These are phyloP conservation scores for Phaseolus coccineus DNA, from an alignment of 331 rosid genomes.

Conservation along the genomic window DNA sequence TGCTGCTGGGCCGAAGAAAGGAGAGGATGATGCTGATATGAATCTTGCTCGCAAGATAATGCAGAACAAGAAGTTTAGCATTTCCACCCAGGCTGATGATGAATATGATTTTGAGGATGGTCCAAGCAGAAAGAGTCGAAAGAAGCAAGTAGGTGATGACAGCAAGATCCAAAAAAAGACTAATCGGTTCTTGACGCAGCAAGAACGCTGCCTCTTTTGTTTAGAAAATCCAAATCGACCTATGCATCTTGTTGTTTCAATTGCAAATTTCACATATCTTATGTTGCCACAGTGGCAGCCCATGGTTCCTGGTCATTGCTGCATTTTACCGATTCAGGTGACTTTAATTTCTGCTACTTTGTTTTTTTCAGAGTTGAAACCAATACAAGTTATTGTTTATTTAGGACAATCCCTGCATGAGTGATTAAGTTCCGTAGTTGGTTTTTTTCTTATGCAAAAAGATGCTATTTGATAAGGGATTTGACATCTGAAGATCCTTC, in stretches of 20 bases:
- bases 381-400: constrained; percentile 21
- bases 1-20: constrained; percentile 58
- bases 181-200: constrained; percentile 65
- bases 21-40: constrained; percentile 82
- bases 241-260: constrained; percentile 82
- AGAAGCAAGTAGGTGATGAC: constrained; percentile 67
- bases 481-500: constrained; percentile 1
- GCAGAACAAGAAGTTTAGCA: constrained; percentile 76
- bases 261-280: constrained; percentile 79
- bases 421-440: not conserved
- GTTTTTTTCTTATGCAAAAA: not conserved
- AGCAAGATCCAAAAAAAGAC: constrained; percentile 56
- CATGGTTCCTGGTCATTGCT: constrained; percentile 89
- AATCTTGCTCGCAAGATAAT: constrained; percentile 79
- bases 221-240: constrained; percentile 82
- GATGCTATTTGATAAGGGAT: not conserved
- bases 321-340: constrained; percentile 89
- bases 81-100: constrained; percentile 77
- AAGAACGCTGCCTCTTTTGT: constrained; percentile 84
- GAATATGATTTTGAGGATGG: constrained; percentile 83
- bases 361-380: constrained; percentile 25
- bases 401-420: constrained; percentile 19
- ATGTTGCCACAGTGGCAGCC: constrained; percentile 93
- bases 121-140: constrained; percentile 66
- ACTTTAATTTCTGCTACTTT: constrained; percentile 40